phyloP scores from a whole-genome alignment of 306 rosid genomes.

The Chamaecrista fasciculata region DNA sequence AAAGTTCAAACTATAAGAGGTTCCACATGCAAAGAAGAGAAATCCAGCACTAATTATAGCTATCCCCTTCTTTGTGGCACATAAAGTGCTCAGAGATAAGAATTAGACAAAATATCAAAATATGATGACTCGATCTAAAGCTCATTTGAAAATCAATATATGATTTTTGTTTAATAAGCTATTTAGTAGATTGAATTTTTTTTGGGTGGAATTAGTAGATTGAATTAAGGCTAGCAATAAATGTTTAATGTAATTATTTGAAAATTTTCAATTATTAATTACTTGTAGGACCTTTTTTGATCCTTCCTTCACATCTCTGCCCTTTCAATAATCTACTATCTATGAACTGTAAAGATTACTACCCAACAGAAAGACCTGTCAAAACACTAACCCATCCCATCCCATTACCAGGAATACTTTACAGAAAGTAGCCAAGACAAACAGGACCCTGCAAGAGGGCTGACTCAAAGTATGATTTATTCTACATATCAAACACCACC shows the following conservation, averaged over 20 bases:
- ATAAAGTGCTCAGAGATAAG: not conserved
- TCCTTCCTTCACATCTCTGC: constrained; percentile 26
- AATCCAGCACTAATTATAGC: not conserved
- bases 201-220: too few relatives aligned
- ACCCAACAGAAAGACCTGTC: not conserved
- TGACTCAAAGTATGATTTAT: not conserved
- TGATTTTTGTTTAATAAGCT: not conserved
- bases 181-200: not conserved
- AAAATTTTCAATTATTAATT: not conserved
- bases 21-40: not conserved
- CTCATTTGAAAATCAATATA: not conserved
- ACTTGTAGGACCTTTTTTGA: not conserved
- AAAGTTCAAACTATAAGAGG: not conserved
- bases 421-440: not conserved
- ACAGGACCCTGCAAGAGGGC: not conserved
- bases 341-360: not conserved
- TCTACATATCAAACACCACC: not conserved
- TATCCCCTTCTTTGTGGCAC: not conserved
- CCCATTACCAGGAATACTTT: not conserved
- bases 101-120: not conserved
- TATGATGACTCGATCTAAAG: not conserved
- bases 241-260: not conserved
- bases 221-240: not conserved
- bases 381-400: not conserved
- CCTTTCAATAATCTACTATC: constrained; percentile 7